phyloP scores from a whole-genome alignment of 1,284 basidiomycete species.

The Ustilago bromivora region DNA sequence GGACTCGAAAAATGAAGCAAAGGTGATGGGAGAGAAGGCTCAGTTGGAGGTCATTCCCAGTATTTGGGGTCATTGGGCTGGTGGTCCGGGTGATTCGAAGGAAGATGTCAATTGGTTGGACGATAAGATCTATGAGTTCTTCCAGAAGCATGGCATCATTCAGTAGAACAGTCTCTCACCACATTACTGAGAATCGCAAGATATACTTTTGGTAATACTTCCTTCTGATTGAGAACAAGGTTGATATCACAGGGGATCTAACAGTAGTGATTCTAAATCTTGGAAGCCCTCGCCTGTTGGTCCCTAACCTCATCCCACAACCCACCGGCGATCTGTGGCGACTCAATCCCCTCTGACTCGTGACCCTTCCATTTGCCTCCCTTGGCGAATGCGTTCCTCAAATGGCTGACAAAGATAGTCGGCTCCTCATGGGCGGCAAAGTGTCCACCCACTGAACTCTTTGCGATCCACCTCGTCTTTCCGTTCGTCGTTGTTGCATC shows the following conservation, averaged over 20 bases:
- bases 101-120: conserved; percentile 51
- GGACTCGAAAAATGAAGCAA: conserved; percentile 40
- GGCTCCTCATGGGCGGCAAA: conserved; percentile 61
- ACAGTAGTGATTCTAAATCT: conserved; percentile 20
- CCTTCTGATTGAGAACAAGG: too few relatives aligned
- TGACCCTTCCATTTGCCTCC: conserved; percentile 36
- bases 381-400: conserved; percentile 52
- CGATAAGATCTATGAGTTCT: conserved; percentile 37
- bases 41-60: conserved; percentile 48
- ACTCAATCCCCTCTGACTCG: conserved; percentile 27
- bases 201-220: background rate
- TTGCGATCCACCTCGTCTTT: conserved; percentile 48
- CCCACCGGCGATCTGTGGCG: conserved; percentile 40
- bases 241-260: too few relatives aligned
- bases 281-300: conserved; percentile 37
- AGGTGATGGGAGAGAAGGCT: conserved; percentile 39
- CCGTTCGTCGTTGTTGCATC: conserved; percentile 43
- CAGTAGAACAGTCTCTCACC: background rate
- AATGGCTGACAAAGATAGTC: conserved; percentile 52
- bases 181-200: background rate
- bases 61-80: conserved; percentile 58
- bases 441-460: conserved; percentile 51
- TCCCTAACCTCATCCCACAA: conserved; percentile 54
- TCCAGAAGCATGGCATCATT: conserved; percentile 34
- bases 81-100: conserved; percentile 44